Conservation (phyloP, 257 asterid genomes). For the Plantago major region DNA sequence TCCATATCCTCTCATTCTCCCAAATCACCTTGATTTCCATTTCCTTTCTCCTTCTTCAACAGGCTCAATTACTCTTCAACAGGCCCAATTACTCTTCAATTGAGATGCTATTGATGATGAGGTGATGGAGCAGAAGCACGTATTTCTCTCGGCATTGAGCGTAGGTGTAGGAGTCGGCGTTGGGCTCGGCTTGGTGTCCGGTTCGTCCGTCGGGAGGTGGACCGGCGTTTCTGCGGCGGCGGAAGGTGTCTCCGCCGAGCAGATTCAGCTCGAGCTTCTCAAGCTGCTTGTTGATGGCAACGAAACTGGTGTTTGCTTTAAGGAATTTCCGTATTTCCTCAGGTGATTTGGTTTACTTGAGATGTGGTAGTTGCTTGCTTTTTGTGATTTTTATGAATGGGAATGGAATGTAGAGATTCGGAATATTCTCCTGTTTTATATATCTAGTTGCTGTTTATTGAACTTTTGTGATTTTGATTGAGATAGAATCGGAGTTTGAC, state of each 20-base stretch:
- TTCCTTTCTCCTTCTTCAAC: too few relatives aligned
- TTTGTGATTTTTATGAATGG: too few relatives aligned
- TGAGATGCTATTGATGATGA: constrained; percentile 7
- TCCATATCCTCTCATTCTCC: not conserved
- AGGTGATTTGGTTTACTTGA: constrained; percentile 39
- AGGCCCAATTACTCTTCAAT: too few relatives aligned
- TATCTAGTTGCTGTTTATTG: too few relatives aligned
- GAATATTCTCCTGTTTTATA: too few relatives aligned
- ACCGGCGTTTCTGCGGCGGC: constrained; percentile 23
- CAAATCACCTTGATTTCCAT: too few relatives aligned
- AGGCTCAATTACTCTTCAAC: too few relatives aligned
- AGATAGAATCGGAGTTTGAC: too few relatives aligned
- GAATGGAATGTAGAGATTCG: too few relatives aligned
- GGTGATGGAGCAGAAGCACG: constrained; percentile 79
- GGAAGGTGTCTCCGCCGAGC: constrained; percentile 55
- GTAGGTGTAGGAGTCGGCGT: constrained; percentile 90
- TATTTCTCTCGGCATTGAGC: constrained; percentile 76
- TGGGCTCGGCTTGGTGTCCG: constrained; percentile 73
- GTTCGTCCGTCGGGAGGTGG: constrained; percentile 68
- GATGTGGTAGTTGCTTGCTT: not conserved
- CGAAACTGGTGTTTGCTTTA: constrained; percentile 47
- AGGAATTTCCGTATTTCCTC: constrained; percentile 77
- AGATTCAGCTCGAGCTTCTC: constrained; percentile 59
- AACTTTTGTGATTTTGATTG: too few relatives aligned
- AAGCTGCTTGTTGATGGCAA: constrained; percentile 59